Base-by-base conservation (phyloP, 257 asterid species). In the Osmanthus fragrans region DNA sequence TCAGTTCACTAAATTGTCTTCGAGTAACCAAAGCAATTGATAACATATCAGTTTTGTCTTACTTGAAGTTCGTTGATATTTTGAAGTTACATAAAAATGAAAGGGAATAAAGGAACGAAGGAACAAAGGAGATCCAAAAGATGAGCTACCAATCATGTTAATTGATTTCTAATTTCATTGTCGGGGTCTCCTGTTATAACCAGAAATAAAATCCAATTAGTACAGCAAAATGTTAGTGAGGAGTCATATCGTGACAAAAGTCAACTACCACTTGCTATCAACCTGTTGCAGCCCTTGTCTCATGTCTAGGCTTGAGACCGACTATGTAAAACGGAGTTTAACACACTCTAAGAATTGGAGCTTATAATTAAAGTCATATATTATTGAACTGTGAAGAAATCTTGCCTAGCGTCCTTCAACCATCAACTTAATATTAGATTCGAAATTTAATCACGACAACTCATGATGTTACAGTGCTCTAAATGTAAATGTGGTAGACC, bases 391-490 rank as follows among this genome's bases (percentile, higher is more conserved):
- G 71, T 29, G 11, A 66, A 45, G 39, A 66, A 36, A 63, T 76
- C 18, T 33, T 72, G 23, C 23, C 66, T 73, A 18, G 72, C 13
- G 19, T 76, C 49, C 54, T 18, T 67, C 58, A 74, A 27, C 34
- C 10, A 63, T 63, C 18, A 25, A 60, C 34, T 27, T 25, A 54
- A 63, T 63, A 25, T 4, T 63, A 63, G 69, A 23, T 63, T 23
- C 19, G 9, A 78, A 71, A 66, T 21, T 34, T 36, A 40, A 25
- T 75, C 71, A 34, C 72, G 19, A 72, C 73, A 76, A 68, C 69
- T 54, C 47, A 67, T 74, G 21, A 27, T 74, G 60, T 71, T 25
- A 60, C 76, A 73, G 15, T 39, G 79, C 30, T 74, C 60, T 73
- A 68, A 27, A 23, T 72, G 79, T 70, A 68, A 33, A 19, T 72